Conservation (phyloP, 176 grass and related monocot genomes). For the Cenchrus fungigraminus region DNA sequence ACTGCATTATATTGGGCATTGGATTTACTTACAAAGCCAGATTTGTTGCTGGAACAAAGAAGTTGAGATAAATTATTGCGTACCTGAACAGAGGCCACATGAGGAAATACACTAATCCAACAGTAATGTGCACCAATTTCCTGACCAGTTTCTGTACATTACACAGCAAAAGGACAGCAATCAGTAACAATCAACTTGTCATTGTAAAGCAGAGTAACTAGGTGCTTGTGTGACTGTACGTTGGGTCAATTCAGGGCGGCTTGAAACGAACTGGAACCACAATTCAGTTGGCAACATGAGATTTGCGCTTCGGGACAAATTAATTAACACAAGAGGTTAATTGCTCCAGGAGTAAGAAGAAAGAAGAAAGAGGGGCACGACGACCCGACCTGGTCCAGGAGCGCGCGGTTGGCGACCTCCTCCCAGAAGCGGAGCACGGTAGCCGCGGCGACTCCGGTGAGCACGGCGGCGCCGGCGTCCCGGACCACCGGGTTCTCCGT, state of each 20-base stretch:
- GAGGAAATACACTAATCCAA: slow-evolving; percentile 66
- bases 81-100: slow-evolving; percentile 92
- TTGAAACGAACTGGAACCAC: neutral
- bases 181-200: neutral
- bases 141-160: slow-evolving; percentile 69
- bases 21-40: neutral
- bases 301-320: neutral
- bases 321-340: neutral
- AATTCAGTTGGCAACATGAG: neutral
- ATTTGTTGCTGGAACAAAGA: neutral
- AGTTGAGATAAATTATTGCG: neutral
- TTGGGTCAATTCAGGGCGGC: neutral
- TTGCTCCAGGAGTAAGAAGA: too few relatives aligned
- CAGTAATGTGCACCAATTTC: slow-evolving; percentile 79
- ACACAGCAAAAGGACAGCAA: neutral
- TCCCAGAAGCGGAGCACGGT: slow-evolving; percentile 75
- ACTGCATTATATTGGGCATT: slow-evolving; percentile 31
- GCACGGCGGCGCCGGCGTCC: slow-evolving; percentile 58
- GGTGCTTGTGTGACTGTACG: neutral
- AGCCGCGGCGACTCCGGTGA: slow-evolving; percentile 50
- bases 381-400: slow-evolving; percentile 68
- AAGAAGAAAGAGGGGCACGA: neutral
- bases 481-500: slow-evolving; percentile 52
- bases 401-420: slow-evolving; percentile 67
- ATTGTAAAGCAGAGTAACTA: neutral